Conservation (phyloP, 2,329 filamentous ascomycete genomes). For the Fusarium penzigii region DNA sequence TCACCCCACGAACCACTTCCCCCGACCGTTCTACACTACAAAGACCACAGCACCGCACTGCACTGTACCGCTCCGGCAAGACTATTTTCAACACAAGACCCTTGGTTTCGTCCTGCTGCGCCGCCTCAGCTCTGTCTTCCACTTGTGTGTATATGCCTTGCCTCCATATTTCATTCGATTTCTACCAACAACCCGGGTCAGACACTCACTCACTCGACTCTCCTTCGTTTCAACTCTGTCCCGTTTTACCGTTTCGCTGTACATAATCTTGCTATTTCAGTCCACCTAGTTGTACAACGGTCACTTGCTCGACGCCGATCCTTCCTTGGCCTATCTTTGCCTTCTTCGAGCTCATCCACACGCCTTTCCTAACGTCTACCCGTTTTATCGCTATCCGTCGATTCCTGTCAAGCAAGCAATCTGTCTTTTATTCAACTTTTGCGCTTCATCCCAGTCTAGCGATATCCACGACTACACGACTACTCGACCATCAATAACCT, state of each 20-base stretch:
- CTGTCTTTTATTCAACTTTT: background rate
- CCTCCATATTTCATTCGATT: slow-evolving; percentile 2
- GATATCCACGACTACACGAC: background rate
- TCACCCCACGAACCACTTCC: slow-evolving; percentile 20
- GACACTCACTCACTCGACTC: slow-evolving; percentile 2
- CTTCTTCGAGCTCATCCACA: slow-evolving; percentile 12
- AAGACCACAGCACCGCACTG: slow-evolving; percentile 10
- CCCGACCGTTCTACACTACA: slow-evolving; percentile 16
- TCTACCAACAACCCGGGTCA: slow-evolving; percentile 3
- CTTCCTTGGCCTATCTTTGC: slow-evolving; percentile 18
- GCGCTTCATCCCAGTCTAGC: background rate
- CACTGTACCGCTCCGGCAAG: background rate
- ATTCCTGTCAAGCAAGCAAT: background rate
- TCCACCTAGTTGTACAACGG: slow-evolving; percentile 11
- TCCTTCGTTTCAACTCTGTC: slow-evolving; percentile 24
- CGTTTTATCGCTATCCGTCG: slow-evolving; percentile 12
- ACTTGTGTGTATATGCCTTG: slow-evolving; percentile 2
- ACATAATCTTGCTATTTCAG: slow-evolving; percentile 22
- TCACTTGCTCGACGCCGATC: slow-evolving; percentile 20
- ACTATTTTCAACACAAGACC: no score
- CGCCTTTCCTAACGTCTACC: slow-evolving; percentile 14
- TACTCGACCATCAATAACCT: background rate
- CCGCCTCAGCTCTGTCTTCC: slow-evolving; percentile 7
- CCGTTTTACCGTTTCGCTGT: slow-evolving; percentile 18
- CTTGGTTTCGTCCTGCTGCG: background rate